Percentiles rank a stretch among this genome's conserved stretches.
These are phyloP conservation scores for Chalaropsis thielavioides DNA, from an alignment of 2,329 filamentous ascomycete genomes.

Conservation along the genomic window DNA sequence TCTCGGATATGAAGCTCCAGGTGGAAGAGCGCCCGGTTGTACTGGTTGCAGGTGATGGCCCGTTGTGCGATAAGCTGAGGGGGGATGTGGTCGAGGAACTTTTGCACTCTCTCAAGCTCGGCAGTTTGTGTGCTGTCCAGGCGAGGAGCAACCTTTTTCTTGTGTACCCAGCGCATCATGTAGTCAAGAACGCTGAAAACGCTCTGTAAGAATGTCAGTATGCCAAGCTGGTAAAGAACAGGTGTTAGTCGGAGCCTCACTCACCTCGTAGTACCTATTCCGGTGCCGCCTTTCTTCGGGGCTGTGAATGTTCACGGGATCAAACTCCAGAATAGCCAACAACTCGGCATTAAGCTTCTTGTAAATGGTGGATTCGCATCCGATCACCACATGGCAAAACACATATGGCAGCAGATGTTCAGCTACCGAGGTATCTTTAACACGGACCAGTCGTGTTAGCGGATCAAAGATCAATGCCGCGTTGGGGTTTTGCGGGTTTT, in stretches of 20 bases:
- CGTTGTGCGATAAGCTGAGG: slow-evolving; percentile 60
- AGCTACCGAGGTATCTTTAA: slow-evolving; percentile 73
- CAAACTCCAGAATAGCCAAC: slow-evolving; percentile 54
- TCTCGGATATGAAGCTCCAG: slow-evolving; percentile 74
- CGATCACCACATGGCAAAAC: slow-evolving; percentile 67
- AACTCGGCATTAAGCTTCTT: slow-evolving; percentile 42
- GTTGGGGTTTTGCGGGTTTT: slow-evolving; percentile 59
- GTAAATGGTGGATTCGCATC: slow-evolving; percentile 23
- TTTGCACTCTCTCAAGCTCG: slow-evolving; percentile 35
- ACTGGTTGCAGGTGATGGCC: slow-evolving; percentile 88
- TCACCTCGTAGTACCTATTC: slow-evolving; percentile 75
- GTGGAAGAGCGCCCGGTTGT: slow-evolving; percentile 81
- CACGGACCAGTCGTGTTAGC: slow-evolving; percentile 65
- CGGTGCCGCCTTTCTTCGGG: slow-evolving; percentile 53
- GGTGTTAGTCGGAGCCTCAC: slow-evolving; percentile 20
- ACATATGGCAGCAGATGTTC: slow-evolving; percentile 83
- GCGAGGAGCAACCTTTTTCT: slow-evolving; percentile 30
- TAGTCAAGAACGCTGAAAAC: slow-evolving; percentile 89
- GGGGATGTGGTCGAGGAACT: slow-evolving; percentile 49
- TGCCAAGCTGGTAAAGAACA: not conserved
- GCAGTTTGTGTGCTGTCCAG: slow-evolving; percentile 30
- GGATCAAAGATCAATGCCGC: slow-evolving; percentile 67
- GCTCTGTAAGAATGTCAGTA: slow-evolving; percentile 38
- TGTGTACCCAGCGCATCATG: slow-evolving; percentile 72
- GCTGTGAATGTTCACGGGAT: slow-evolving; percentile 26